Evolutionary conservation across 768 basidiomycete genomes (phyloP).

Genomic region (Suillus clintonianus): DNA sequence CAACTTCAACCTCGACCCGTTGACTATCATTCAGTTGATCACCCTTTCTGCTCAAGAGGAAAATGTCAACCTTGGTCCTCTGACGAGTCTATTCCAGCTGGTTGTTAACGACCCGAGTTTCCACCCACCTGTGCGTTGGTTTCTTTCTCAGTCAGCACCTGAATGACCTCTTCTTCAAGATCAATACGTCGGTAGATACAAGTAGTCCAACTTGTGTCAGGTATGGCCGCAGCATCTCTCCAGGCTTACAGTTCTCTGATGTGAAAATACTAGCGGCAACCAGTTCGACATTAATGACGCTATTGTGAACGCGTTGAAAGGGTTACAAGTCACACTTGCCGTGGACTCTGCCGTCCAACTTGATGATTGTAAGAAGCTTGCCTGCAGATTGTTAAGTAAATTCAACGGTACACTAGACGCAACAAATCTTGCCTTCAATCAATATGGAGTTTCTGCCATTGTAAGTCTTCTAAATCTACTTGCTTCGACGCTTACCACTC

Average conservation of each 20-base stretch:
- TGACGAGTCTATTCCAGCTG: constrained; percentile 55
- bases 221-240: constrained; percentile 26
- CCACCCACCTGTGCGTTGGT: constrained; percentile 49
- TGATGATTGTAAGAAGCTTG: constrained; percentile 58
- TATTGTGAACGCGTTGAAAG: constrained; percentile 62
- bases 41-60: constrained; percentile 51
- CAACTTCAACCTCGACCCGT: constrained; percentile 63
- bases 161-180: constrained; percentile 32
- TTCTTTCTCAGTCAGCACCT: not conserved
- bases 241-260: constrained; percentile 5
- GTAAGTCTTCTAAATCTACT: constrained; percentile 33
- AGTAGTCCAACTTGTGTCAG: constrained; percentile 59
- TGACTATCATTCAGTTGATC: constrained; percentile 61
- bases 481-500: constrained; percentile 4
- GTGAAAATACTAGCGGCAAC: constrained; percentile 46
- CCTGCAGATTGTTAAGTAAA: not conserved
- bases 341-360: constrained; percentile 57
- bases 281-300: constrained; percentile 65
- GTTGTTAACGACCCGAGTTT: constrained; percentile 50
- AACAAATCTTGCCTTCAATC: constrained; percentile 58
- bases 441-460: constrained; percentile 54
- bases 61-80: constrained; percentile 61
- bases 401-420: constrained; percentile 38
- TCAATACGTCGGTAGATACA: constrained; percentile 56
- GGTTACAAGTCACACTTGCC: constrained; percentile 57